Evolutionary conservation across 495 filamentous ascomycete species (phyloP).

Genomic region (Aspergillus heteromorphus): DNA sequence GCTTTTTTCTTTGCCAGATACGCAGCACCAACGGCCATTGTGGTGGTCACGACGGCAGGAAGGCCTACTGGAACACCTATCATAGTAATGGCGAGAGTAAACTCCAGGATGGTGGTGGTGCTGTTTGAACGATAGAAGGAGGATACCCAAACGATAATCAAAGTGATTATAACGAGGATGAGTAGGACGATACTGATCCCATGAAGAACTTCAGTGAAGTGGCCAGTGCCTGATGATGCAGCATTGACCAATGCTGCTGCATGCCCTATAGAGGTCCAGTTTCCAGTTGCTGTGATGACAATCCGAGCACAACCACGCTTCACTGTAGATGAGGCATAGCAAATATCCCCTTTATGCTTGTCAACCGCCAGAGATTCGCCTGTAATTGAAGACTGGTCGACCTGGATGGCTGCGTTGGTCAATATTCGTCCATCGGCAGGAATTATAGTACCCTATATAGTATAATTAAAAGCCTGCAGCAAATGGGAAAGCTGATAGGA

Average conservation of each 20-base stretch:
- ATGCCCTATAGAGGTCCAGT: constrained; percentile 83
- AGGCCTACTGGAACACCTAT: constrained; percentile 94
- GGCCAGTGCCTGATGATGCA: constrained; percentile 65
- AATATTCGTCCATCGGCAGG: constrained; percentile 83
- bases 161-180: constrained; percentile 71
- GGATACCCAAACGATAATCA: constrained; percentile 77
- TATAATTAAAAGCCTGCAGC: constrained; percentile 1
- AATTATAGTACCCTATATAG: constrained; percentile 67
- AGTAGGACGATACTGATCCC: constrained; percentile 71
- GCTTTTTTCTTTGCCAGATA: constrained; percentile 88
- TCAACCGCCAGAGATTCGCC: constrained; percentile 90
- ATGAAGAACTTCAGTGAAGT: constrained; percentile 86
- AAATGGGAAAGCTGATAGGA: background rate
- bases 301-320: constrained; percentile 85
- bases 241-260: constrained; percentile 79
- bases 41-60: constrained; percentile 90
- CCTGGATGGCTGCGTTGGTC: constrained; percentile 72
- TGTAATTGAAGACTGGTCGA: constrained; percentile 89
- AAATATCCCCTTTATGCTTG: constrained; percentile 71
- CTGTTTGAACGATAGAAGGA: constrained; percentile 80
- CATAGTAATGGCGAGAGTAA: constrained; percentile 79
- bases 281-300: constrained; percentile 75
- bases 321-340: constrained; percentile 80
- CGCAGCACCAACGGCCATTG: constrained; percentile 90
- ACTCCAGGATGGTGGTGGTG: constrained; percentile 72